phyloP scores from a whole-genome alignment of 139 green algal species.

The Zygnema cylindricum region DNA sequence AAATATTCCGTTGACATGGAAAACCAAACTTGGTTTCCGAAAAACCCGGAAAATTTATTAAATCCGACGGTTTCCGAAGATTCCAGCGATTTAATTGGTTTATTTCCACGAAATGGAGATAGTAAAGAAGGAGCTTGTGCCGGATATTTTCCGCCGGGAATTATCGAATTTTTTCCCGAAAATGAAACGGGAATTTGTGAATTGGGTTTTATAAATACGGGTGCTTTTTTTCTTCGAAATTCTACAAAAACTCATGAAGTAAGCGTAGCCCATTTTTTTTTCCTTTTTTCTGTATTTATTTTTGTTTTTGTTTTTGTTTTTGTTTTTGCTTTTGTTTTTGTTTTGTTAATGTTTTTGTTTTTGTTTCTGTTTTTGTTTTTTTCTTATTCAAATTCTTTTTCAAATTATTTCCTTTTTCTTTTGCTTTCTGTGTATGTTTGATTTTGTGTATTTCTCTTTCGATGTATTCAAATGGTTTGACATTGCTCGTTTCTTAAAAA shows the following conservation, averaged over 20 bases:
- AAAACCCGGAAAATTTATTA: constrained; percentile 6
- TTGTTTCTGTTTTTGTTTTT: too few species aligned
- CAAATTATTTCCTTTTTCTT: too few species aligned
- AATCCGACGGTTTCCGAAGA: neutral
- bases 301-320: too few species aligned
- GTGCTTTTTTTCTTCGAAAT: neutral
- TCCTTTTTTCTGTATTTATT: too few species aligned
- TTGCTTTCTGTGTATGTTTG: too few species aligned
- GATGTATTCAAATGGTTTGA: too few species aligned
- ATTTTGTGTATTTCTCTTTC: too few species aligned
- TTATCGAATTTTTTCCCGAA: neutral
- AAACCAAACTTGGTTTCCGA: constrained; percentile 24
- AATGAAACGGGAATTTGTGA: neutral
- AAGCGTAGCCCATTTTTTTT: too few species aligned
- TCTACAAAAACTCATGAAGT: constrained; percentile 4
- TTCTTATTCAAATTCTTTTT: too few species aligned
- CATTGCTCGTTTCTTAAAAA: too few species aligned
- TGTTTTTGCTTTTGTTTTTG: too few species aligned
- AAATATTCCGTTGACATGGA: constrained; percentile 6
- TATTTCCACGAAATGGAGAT: constrained; percentile 25
- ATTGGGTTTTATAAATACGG: constrained; percentile 25
- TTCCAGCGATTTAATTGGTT: neutral
- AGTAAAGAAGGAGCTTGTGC: neutral
- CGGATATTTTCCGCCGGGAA: neutral
- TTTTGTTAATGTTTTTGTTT: too few species aligned